Percentiles rank a stretch among this genome's conserved stretches.
phyloP scores from a whole-genome alignment of 139 green algal genomes.

The Coelastrella sp. region DNA sequence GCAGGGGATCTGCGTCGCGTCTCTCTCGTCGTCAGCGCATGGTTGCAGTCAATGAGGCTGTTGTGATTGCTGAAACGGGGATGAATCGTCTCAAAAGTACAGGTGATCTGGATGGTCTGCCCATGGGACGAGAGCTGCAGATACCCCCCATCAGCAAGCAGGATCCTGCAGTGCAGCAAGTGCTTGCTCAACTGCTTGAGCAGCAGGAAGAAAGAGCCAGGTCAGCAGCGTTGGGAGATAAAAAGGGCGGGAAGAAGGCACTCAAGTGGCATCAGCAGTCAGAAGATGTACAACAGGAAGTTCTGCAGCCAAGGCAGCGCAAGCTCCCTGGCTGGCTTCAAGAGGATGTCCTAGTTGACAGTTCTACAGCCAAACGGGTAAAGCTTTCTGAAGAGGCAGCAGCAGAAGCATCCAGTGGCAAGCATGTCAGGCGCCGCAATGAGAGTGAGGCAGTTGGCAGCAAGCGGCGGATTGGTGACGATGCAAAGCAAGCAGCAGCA shows the following conservation, averaged over 20 bases:
- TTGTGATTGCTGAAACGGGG: background rate
- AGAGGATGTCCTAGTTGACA: conserved; percentile 5
- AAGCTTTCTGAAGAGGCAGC: conserved; percentile 15
- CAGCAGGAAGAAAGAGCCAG: conserved; percentile 3
- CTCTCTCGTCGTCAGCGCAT: background rate
- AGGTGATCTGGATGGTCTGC: background rate
- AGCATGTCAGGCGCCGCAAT: conserved; percentile 1
- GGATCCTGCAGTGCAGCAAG: conserved; percentile 4
- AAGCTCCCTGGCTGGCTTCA: conserved; percentile 37
- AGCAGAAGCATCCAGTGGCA: background rate
- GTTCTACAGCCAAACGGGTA: background rate
- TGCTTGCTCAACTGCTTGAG: background rate
- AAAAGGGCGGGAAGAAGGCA: background rate
- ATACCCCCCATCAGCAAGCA: background rate
- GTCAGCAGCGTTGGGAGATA: background rate
- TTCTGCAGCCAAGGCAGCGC: conserved; percentile 23
- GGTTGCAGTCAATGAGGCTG: conserved; percentile 8
- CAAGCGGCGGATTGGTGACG: conserved; percentile 1
- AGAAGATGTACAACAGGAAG: background rate
- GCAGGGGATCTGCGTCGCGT: background rate
- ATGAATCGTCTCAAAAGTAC: background rate
- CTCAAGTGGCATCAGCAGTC: conserved; percentile 3
- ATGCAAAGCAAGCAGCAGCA: background rate
- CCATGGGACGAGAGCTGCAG: conserved; percentile 26
- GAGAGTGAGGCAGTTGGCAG: background rate